Base-by-base conservation (phyloP, 2,329 filamentous ascomycete genomes). In the Aspergillus sp. region DNA sequence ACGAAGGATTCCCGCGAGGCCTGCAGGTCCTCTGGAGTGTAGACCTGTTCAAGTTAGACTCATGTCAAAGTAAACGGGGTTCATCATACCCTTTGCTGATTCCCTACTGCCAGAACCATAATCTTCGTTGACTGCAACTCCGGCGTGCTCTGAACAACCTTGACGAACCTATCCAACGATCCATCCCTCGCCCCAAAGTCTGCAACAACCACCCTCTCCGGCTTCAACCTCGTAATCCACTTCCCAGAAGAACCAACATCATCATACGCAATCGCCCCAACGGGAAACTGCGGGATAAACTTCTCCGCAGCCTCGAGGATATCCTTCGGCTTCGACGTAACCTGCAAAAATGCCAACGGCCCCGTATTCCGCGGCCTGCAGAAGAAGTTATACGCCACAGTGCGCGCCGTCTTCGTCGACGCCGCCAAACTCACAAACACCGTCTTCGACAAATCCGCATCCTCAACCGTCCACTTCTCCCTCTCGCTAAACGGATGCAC, bases 381-480 rank as follows among this genome's bases (percentile, higher is more conserved):
- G 15, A 64, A 59, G 7, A 71, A 30, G 41, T 66, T 61, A 61
- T 68, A 73, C 3, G 63, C 58, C 37, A 71, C 64, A n/a, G 61
- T 37, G 11, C 68, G 60, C 9, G 64, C 71, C 1, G 69, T 72
- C 54, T 72, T 73, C 15, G 63, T 69, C 3, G 70, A 70, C 2
- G 71, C 70, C 0, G 62, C 65, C 3, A 74, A 59, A 49, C 59
- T 70, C 15, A 72, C 58, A 3, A 78, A 57, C 2, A 77, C 67
- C 4, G 75, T 71, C 7, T 62, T 69, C 2, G 63, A 54, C 0
- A 79, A 54, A 22, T 77, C 72, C 2, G 67, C 71, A 27, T 75
- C 69, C 5, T 63, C 61, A 0, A 58, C 59, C 4, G 5, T 27
- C 39, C 2, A 53, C 59, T 8, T 34, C 40, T 2, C 55, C 56